Conservation (phyloP, 176 grass and related monocot genomes). For the Coix lacrymajobi region DNA sequence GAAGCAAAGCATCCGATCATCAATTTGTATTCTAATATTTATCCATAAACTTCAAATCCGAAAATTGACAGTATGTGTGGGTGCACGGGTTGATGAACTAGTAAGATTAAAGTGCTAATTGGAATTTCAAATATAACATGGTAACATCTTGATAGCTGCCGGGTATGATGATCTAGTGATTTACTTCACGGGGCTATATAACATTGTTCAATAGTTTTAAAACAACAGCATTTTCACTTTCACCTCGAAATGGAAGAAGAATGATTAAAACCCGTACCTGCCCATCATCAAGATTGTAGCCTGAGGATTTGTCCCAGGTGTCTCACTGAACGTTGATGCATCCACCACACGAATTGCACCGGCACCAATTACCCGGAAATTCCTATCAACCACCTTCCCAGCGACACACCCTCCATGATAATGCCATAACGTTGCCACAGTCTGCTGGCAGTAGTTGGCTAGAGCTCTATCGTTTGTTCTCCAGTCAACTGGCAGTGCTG, state of each 20-base stretch:
- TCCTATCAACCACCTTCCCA: slow-evolving; percentile 72
- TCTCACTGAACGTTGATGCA: slow-evolving; percentile 57
- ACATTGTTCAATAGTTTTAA: background rate
- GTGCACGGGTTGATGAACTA: background rate
- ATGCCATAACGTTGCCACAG: slow-evolving; percentile 82
- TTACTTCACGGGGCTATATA: background rate
- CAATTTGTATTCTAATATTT: background rate
- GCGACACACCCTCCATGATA: slow-evolving; percentile 80
- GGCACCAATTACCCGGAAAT: slow-evolving; percentile 56
- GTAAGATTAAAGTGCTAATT: background rate
- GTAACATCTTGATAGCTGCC: background rate
- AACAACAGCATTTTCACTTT: background rate
- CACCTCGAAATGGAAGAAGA: background rate
- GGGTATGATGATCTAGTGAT: background rate
- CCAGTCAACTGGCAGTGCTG: slow-evolving; percentile 43
- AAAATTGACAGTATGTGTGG: background rate
- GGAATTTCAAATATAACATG: background rate
- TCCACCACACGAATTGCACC: slow-evolving; percentile 69
- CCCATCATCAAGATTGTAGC: slow-evolving; percentile 95
- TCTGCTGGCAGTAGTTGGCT: slow-evolving; percentile 57
- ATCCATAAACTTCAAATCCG: background rate
- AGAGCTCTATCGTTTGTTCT: slow-evolving; percentile 43
- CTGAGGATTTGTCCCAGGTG: slow-evolving; percentile 89
- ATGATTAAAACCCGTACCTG: slow-evolving; percentile 42
- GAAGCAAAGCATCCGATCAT: background rate